Percentiles rank a stretch among this genome's conserved stretches.
Conservation (phyloP, 2,329 filamentous ascomycete species). For the Iodosphaeria phyllophila region DNA sequence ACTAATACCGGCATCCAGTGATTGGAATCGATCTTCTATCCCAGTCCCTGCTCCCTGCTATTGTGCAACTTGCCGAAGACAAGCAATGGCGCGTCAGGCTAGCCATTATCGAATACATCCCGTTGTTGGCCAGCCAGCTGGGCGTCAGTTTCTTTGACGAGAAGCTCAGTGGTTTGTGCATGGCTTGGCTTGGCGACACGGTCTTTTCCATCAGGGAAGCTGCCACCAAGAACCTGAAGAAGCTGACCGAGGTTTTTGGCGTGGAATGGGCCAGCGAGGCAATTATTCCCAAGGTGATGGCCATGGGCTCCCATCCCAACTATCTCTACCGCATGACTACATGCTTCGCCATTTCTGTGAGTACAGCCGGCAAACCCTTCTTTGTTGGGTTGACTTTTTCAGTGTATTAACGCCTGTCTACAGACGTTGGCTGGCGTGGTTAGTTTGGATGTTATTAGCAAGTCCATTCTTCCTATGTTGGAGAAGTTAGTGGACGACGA, state of each 20-base stretch:
- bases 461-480: conserved; percentile 87
- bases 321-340: conserved; percentile 99
- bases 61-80: conserved; percentile 92
- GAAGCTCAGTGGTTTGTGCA: conserved; percentile 85
- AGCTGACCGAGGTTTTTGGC: conserved; percentile 95
- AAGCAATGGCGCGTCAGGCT: conserved; percentile 98
- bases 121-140: conserved; percentile 82
- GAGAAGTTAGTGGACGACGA: conserved; percentile 86
- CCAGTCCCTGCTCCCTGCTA: conserved; percentile 88
- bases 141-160: conserved; percentile 98
- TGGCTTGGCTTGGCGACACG: conserved; percentile 96
- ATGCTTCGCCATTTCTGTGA: conserved; percentile 96
- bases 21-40: conserved; percentile 96
- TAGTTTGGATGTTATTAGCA: conserved; percentile 79
- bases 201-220: conserved; percentile 98
- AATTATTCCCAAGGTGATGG: conserved; percentile 96
- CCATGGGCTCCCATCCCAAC: conserved; percentile 95
- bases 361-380: too few species aligned
- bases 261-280: conserved; percentile 94
- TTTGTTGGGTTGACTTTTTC: too few species aligned
- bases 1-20: conserved; percentile 35
- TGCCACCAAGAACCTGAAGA: conserved; percentile 93
- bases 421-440: conserved; percentile 89
- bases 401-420: too few species aligned
- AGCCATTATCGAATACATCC: conserved; percentile 98